Evolutionary conservation across 768 basidiomycete genomes (phyloP).

Genomic region (Hygrocybe coccinea): DNA sequence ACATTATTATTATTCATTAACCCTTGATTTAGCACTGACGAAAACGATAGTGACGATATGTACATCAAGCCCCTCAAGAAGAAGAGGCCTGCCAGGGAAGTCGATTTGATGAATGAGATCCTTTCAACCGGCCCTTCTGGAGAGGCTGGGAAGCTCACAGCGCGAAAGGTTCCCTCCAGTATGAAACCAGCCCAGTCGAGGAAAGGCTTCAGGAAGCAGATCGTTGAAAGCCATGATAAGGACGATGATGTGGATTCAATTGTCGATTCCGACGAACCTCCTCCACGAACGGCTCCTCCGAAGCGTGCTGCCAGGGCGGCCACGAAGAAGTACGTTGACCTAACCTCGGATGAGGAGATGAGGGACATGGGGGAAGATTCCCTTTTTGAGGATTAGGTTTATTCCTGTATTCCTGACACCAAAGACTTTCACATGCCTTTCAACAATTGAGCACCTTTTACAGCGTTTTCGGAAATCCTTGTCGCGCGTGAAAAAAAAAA

Average conservation of each 20-base stretch:
- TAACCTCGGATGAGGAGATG: slow-evolving; percentile 47
- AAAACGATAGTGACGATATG: slow-evolving; percentile 33
- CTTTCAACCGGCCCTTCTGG: too few relatives aligned
- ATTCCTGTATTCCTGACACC: too few relatives aligned
- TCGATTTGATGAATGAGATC: slow-evolving; percentile 43
- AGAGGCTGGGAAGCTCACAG: slow-evolving; percentile 38
- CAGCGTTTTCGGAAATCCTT: too few relatives aligned
- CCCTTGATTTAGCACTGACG: slow-evolving; percentile 27
- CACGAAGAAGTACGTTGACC: slow-evolving; percentile 61
- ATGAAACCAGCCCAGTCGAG: slow-evolving; percentile 59
- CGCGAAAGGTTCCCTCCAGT: slow-evolving; percentile 52
- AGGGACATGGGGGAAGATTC: slow-evolving; percentile 29
- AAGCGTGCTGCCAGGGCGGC: slow-evolving; percentile 46
- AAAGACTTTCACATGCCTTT: too few relatives aligned
- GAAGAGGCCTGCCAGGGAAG: slow-evolving; percentile 48
- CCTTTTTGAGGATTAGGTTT: too few relatives aligned
- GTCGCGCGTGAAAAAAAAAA: too few relatives aligned
- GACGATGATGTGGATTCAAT: slow-evolving; percentile 43
- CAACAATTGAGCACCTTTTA: too few relatives aligned
- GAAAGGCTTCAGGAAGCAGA: slow-evolving; percentile 41
- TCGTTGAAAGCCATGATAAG: slow-evolving; percentile 38
- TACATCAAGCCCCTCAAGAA: slow-evolving; percentile 47
- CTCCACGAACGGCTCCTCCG: slow-evolving; percentile 38
- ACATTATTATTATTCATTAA: not conserved
- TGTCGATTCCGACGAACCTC: slow-evolving; percentile 41